Conservation (phyloP, 2,329 filamentous ascomycete species). For the Aquanectria penicillioides region DNA sequence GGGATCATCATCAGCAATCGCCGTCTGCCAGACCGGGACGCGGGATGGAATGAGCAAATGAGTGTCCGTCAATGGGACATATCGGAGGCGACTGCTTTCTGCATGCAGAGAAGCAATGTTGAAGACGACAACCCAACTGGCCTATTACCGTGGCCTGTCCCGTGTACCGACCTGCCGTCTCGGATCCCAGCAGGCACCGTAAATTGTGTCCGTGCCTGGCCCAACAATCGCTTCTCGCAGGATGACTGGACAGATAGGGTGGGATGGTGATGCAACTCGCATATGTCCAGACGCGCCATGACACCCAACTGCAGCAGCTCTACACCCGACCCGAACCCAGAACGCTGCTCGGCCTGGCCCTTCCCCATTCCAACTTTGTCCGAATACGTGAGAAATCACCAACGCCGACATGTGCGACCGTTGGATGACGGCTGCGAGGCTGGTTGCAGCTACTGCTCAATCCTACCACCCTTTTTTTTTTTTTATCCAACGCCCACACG, state of each 20-base stretch:
- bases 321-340: conserved; percentile 7
- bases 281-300: too few relatives aligned
- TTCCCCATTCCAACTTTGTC: background rate
- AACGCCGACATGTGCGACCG: background rate
- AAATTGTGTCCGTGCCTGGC: background rate
- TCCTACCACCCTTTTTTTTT: background rate
- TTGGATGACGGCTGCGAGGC: background rate
- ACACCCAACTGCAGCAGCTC: conserved; percentile 4
- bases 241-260: conserved; percentile 6
- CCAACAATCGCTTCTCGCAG: background rate
- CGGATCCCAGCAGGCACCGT: too few relatives aligned
- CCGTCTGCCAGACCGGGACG: background rate
- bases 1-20: background rate
- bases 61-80: background rate
- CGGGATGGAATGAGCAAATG: background rate
- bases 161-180: too few relatives aligned
- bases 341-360: background rate
- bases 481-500: too few relatives aligned
- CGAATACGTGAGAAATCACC: conserved; percentile 3
- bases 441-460: background rate
- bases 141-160: too few relatives aligned
- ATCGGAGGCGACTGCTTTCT: too few relatives aligned
- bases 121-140: background rate
- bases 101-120: background rate
- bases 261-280: conserved; percentile 10